These are phyloP conservation scores for Podosphaera xanthii DNA, from an alignment of 2,329 filamentous ascomycete species.

Conservation along the genomic window DNA sequence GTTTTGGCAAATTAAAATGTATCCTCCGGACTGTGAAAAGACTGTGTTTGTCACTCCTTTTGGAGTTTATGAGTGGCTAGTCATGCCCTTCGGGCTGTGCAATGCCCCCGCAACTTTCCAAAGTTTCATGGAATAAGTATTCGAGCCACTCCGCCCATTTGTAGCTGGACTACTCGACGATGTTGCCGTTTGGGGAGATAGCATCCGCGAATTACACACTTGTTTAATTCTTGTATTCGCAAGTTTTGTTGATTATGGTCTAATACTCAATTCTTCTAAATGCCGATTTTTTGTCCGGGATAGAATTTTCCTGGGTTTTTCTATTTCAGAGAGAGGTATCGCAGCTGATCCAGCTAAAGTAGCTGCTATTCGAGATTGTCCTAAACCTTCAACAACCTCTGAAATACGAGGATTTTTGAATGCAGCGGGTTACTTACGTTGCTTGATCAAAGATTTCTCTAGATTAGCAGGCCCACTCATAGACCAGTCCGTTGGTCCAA, in stretches of 20 bases:
- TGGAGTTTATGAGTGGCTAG: neutral
- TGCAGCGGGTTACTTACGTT: neutral
- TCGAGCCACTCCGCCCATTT: neutral
- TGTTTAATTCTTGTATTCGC: neutral
- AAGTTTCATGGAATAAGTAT: neutral
- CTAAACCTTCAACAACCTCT: neutral
- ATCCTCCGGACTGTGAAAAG: neutral
- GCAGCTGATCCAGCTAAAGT: neutral
- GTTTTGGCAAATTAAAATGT: neutral
- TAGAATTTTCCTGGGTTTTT: neutral
- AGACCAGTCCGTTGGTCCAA: neutral
- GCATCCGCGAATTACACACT: neutral
- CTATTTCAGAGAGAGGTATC: neutral
- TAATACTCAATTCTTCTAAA: neutral
- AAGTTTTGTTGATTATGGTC: neutral
- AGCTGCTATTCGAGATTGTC: neutral
- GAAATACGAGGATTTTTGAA: neutral
- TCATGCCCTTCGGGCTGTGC: neutral
- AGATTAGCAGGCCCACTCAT: neutral
- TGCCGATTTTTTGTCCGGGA: neutral
- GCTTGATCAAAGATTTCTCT: neutral
- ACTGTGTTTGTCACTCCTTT: neutral
- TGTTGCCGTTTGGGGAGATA: neutral
- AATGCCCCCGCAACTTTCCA: neutral
- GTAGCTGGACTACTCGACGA: neutral